These are phyloP conservation scores for Arthroderma sp. DNA, from an alignment of 2,329 filamentous ascomycete species.

Conservation along the genomic window DNA sequence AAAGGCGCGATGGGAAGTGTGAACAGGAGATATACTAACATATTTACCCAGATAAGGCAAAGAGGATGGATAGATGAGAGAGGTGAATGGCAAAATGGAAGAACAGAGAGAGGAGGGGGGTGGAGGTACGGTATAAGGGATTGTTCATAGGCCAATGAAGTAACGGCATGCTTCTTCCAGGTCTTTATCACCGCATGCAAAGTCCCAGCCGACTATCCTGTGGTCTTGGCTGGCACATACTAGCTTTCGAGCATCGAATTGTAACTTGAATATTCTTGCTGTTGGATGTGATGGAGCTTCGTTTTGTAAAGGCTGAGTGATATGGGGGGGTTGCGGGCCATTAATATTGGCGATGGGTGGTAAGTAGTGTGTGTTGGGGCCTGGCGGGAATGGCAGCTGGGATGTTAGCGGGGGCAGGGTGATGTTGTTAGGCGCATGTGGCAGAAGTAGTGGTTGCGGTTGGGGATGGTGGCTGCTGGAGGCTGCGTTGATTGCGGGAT, in stretches of 20 bases:
- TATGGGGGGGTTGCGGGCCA: too few species aligned
- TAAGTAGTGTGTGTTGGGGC: too few species aligned
- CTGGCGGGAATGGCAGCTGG: not conserved
- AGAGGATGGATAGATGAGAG: not conserved
- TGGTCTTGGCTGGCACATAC: conserved; percentile 89
- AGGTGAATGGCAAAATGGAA: not conserved
- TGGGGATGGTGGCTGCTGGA: too few species aligned
- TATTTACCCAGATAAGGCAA: not conserved
- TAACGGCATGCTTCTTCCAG: conserved; percentile 66
- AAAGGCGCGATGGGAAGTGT: not conserved
- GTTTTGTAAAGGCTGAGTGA: too few species aligned
- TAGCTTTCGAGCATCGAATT: conserved; percentile 86
- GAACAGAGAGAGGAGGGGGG: not conserved
- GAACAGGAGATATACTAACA: not conserved
- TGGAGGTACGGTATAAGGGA: too few species aligned
- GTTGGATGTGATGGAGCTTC: conserved; percentile 19
- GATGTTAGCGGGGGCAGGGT: not conserved
- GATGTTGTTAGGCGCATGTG: too few species aligned
- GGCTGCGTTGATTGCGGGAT: too few species aligned
- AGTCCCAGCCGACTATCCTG: conserved; percentile 94
- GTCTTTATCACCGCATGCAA: conserved; percentile 73
- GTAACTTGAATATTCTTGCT: conserved; percentile 79
- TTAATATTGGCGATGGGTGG: too few species aligned
- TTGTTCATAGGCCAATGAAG: conserved; percentile 42
- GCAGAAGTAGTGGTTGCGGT: too few species aligned